Evolutionary conservation across 2,329 filamentous ascomycete species (phyloP), one percentile per base, ranked within the genome.

Genomic region (Aspergillus thermomutatus): DNA sequence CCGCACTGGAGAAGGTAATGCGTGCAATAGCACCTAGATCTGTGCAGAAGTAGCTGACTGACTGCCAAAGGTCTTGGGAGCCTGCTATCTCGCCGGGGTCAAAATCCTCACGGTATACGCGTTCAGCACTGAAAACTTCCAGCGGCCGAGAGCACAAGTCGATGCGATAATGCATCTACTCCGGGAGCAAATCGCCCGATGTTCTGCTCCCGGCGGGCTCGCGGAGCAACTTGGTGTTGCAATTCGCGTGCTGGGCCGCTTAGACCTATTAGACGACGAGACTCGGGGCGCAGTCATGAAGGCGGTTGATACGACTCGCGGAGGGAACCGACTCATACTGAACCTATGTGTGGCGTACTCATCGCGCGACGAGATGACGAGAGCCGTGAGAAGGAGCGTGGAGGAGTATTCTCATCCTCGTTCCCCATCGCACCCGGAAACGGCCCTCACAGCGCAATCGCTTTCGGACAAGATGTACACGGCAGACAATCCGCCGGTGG

Each of bases 111-210:
- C 60, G 4, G 31, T 54, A 10, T 58, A 63, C 37, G 40, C 57
- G 10, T 63, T 63, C 49, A 62, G 60, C 31, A 53, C 58, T 14
- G 60, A 58, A 17, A 63, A 58, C 31, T 61, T 63, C 43, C 23
- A 63, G 11, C 46, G 60, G 31, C 47, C 60, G 2, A 45, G 51
- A 10, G 51, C 49, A 6, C 50, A 63, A 46, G 28, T 63, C 26
- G 48, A 60, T 8, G 10, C 45, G 3, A 9, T 48, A 3, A 17
- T 48, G 45, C 19, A 3, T 48, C 21, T 34, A 25, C 4, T 25
- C 26, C 21, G 26, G 14, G 19, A 21, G 14, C 45, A 25, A n/a
- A 17, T 17, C n/a, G 11, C 3, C 10, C 2, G 17, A 7, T 23
- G 2, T 14, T 23, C 19, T 48, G 45, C 45, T 25, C 21, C 21